Conservation (phyloP, 2,329 filamentous ascomycete genomes). For the Talaromyces atroroseus region DNA sequence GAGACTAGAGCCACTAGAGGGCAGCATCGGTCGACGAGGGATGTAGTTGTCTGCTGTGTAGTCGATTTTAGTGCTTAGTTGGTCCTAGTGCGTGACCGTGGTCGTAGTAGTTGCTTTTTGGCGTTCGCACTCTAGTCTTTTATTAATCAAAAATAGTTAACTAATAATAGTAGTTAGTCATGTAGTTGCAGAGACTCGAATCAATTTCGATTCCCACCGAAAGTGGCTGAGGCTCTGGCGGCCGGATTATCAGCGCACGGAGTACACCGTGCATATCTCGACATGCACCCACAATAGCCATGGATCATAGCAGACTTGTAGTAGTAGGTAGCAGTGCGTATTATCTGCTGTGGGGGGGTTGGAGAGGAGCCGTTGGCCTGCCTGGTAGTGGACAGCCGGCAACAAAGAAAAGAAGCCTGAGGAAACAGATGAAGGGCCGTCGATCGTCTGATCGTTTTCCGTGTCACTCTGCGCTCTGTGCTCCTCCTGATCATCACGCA, state of each 20-base stretch:
- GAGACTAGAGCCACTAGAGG: constrained; percentile 11
- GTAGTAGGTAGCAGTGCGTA: background rate
- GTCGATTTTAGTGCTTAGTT: background rate
- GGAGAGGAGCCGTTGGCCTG: background rate
- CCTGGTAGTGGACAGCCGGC: background rate
- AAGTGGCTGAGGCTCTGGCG: constrained; percentile 8
- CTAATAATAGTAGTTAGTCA: no score
- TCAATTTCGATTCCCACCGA: background rate
- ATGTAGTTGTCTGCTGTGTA: background rate
- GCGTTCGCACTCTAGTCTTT: no score
- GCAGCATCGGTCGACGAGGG: background rate
- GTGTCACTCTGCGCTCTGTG: background rate
- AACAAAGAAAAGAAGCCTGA: constrained; percentile 6
- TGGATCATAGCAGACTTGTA: background rate
- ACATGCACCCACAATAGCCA: background rate
- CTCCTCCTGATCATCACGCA: background rate
- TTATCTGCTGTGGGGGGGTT: background rate
- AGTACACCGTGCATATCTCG: background rate
- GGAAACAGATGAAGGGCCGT: constrained; percentile 1
- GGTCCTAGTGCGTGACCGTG: background rate
- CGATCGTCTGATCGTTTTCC: constrained; percentile 5
- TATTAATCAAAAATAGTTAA: no score
- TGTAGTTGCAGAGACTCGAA: no score
- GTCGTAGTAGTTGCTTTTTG: no score
- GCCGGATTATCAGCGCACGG: background rate